A percentile compares a stretch with the other conserved stretches of the same genome.
Conservation (phyloP, 768 basidiomycete genomes). For the Suillus placidus region DNA sequence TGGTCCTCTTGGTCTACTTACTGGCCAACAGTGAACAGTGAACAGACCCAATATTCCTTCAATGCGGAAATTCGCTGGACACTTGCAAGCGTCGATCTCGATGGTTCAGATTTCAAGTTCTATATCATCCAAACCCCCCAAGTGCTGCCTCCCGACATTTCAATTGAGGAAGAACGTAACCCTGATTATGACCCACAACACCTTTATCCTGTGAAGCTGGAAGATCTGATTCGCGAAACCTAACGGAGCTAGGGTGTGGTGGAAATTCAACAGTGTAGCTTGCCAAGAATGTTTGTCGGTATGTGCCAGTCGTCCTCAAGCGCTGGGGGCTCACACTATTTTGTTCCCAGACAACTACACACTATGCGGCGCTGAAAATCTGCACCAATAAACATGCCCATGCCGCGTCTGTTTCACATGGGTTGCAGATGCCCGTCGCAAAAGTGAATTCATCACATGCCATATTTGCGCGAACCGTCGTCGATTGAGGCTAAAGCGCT, state of each 20-base stretch:
- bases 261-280: background rate
- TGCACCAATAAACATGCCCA: background rate
- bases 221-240: background rate
- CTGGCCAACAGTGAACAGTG: too few species aligned
- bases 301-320: background rate
- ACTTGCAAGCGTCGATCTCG: background rate
- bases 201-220: background rate
- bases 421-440: background rate
- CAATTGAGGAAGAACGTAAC: background rate
- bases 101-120: background rate
- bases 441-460: background rate
- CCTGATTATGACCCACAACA: background rate
- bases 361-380: background rate
- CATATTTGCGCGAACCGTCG: background rate
- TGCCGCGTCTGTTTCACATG: background rate
- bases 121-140: background rate
- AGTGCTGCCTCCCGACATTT: background rate
- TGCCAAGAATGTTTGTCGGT: background rate
- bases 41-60: background rate
- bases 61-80: background rate
- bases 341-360: background rate
- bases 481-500: background rate
- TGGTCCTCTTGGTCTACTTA: too few species aligned
- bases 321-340: background rate
- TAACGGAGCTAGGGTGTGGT: background rate